A percentile compares a stretch with the other conserved stretches of the same genome.
phyloP scores from a whole-genome alignment of 805 yeast genomes.

The Debaryomyces maramus region DNA sequence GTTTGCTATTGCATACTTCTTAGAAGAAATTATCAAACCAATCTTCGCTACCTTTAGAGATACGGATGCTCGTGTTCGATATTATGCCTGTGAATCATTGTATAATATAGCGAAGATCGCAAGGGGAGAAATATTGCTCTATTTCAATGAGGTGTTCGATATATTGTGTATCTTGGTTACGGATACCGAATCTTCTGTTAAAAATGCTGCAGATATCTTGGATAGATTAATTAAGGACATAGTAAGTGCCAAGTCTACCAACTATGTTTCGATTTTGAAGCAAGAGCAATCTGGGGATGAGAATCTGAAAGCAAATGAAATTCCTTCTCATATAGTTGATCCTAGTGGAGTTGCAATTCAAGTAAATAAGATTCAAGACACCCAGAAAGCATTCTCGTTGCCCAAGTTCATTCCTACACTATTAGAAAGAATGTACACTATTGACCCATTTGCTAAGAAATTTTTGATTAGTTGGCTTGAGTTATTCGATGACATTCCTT shows the following conservation, averaged over 20 bases:
- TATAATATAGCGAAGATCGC: slow-evolving; percentile 97
- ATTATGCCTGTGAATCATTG: slow-evolving; percentile 93
- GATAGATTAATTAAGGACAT: slow-evolving; percentile 91
- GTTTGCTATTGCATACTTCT: slow-evolving; percentile 75
- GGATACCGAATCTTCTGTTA: slow-evolving; percentile 86
- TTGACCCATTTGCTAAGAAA: slow-evolving; percentile 89
- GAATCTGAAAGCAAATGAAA: too few relatives aligned
- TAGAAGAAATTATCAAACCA: slow-evolving; percentile 87
- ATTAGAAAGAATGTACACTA: slow-evolving; percentile 86
- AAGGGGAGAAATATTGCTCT: slow-evolving; percentile 86
- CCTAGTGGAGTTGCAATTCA: slow-evolving; percentile 60
- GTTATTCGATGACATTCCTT: slow-evolving; percentile 89
- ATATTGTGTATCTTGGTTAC: slow-evolving; percentile 87
- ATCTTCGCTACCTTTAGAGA: slow-evolving; percentile 95
- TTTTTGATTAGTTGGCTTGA: slow-evolving; percentile 93
- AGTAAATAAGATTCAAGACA: slow-evolving; percentile 57
- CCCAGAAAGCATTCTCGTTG: slow-evolving; percentile 73
- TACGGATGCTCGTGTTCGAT: slow-evolving; percentile 94
- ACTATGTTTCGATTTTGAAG: slow-evolving; percentile 73
- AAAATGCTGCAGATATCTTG: slow-evolving; percentile 91
- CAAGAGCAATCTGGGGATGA: slow-evolving; percentile 31
- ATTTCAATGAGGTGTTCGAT: slow-evolving; percentile 93
- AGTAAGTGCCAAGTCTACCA: slow-evolving; percentile 90
- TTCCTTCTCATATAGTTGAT: slow-evolving; percentile 47
- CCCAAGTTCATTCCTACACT: slow-evolving; percentile 89